Percentiles rank a stretch among this genome's conserved stretches.
Conservation (phyloP, 352 stramenopile species). For the Phytophthora vignae region DNA sequence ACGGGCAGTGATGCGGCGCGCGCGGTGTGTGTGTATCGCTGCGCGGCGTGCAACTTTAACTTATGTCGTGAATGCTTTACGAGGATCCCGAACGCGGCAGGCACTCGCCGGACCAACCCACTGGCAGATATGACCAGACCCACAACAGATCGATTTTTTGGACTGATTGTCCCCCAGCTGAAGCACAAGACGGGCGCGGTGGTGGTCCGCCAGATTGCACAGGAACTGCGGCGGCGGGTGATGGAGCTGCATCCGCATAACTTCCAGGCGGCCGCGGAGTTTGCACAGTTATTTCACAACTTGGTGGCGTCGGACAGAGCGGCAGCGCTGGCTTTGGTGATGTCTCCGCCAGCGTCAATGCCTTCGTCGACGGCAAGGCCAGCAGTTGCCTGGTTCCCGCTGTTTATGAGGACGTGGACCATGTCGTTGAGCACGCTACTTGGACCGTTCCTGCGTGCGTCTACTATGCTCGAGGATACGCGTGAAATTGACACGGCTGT, state of each 20-base stretch:
- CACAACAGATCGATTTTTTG: constrained; percentile 47
- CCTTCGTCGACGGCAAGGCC: constrained; percentile 21
- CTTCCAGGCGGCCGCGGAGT: constrained; percentile 46
- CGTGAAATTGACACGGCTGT: constrained; percentile 56
- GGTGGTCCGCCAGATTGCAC: constrained; percentile 47
- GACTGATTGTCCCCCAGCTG: constrained; percentile 42
- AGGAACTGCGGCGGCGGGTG: constrained; percentile 57
- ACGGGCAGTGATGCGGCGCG: constrained; percentile 20
- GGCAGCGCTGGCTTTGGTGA: constrained; percentile 47
- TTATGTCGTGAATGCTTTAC: constrained; percentile 71
- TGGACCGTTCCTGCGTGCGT: constrained; percentile 70
- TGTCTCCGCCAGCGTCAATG: constrained; percentile 30
- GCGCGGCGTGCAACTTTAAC: constrained; percentile 62
- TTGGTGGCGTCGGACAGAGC: constrained; percentile 45
- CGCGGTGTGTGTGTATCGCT: constrained; percentile 51
- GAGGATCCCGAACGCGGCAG: constrained; percentile 60
- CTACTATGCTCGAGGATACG: constrained; percentile 70
- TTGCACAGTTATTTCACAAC: constrained; percentile 52
- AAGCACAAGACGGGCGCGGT: constrained; percentile 11
- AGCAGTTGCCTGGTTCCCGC: constrained; percentile 48
- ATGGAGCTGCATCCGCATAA: constrained; percentile 66
- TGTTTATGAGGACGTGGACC: constrained; percentile 54
- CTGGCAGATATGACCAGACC: constrained; percentile 19
- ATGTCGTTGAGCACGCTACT: constrained; percentile 68
- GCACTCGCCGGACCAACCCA: constrained; percentile 11